Evolutionary conservation across 805 yeast genomes (phyloP), one percentile per base, ranked within the genome.

Genomic region (Diddensiella transvaalensis): DNA sequence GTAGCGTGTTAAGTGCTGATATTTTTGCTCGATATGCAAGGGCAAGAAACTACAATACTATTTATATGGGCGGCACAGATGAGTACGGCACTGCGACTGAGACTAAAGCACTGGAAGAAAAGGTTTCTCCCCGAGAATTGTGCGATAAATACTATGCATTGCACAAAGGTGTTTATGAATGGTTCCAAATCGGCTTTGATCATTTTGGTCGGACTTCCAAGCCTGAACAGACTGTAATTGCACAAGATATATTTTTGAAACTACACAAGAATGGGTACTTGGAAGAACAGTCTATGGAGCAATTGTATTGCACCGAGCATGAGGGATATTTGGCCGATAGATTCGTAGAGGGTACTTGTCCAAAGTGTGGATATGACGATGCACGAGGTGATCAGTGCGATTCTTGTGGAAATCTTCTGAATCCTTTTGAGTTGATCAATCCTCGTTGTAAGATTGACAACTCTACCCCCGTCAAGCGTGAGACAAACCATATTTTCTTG

Each of bases 371-470:
- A 40, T 93, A 89, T 65, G 96, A 86, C 54, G 99, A 93, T 66
- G 99, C 99, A 26, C 82, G 99, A 69, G 99, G 99, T 60, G 99
- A 93, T 69, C 99, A 93, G 74, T 93, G 99, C 78, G 99, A 93
- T 69, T 83, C 83, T 61, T 93, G 99, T 75, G 99, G 99, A 56
- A 70, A 72, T 51, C 75, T 93, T 56, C 75, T 93, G 59, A 86
- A 91, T 66, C 96, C 99, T 44, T 85, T 89, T 62, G 98, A 93
- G 69, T 78, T 93, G 66, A 83, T 91, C 56, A 79, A 90, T 55
- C 98, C 99, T 47, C 86, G 96, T 60, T 93, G 99, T 79, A 91
- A 93, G 71, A 71, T 93, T 52, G 99, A 93, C 64, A 78, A 80
- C 58, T 77, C 88, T 40, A 74, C 84, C 8, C 99, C 99, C 30